These are phyloP conservation scores for Pythium guiyangense DNA, from an alignment of 352 stramenopile species.

Conservation along the genomic window DNA sequence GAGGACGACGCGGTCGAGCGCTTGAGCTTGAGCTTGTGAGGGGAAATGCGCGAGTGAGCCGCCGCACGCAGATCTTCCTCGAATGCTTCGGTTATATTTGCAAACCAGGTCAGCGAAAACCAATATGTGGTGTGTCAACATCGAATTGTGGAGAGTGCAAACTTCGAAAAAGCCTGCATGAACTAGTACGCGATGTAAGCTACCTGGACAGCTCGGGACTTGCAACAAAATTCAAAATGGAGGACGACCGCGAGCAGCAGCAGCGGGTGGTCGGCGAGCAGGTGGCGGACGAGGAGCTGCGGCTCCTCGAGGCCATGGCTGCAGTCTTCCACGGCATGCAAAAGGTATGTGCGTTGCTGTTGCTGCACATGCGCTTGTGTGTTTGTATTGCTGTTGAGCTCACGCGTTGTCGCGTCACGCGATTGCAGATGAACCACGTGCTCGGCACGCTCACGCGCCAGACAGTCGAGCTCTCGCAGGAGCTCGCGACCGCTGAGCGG, in stretches of 20 bases:
- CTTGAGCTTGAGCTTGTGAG: not conserved
- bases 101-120: slow-evolving; percentile 1
- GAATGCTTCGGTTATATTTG: not conserved
- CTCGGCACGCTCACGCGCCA: slow-evolving; percentile 42
- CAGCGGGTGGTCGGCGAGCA: slow-evolving; percentile 6
- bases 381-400: not conserved
- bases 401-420: not conserved
- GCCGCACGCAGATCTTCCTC: not conserved
- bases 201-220: not conserved
- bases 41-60: not conserved
- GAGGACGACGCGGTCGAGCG: too few relatives aligned
- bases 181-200: not conserved
- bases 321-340: slow-evolving; percentile 35
- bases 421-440: slow-evolving; percentile 41
- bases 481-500: slow-evolving; percentile 38
- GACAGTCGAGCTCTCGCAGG: slow-evolving; percentile 40
- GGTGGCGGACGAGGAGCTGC: slow-evolving; percentile 41
- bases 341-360: slow-evolving; percentile 20
- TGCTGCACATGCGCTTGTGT: not conserved
- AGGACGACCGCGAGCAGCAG: slow-evolving; percentile 13
- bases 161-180: too few relatives aligned
- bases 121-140: not conserved
- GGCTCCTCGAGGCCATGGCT: slow-evolving; percentile 39
- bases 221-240: slow-evolving; percentile 10
- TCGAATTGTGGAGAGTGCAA: too few relatives aligned